These are phyloP conservation scores for Pleurotus platypus DNA, from an alignment of 768 basidiomycete species.

Conservation along the genomic window DNA sequence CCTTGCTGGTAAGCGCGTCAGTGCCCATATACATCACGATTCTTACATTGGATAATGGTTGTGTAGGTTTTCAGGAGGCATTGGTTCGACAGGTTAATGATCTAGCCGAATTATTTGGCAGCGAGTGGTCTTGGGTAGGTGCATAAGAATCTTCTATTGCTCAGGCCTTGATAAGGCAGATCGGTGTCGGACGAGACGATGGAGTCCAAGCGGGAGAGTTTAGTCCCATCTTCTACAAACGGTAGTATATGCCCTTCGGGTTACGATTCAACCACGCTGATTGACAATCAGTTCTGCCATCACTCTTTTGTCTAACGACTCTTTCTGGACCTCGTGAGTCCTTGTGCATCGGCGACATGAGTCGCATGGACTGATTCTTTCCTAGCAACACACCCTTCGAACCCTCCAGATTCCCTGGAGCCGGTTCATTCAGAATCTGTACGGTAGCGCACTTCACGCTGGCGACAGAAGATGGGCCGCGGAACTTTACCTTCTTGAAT, in stretches of 20 bases:
- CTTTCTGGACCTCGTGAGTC: slow-evolving; percentile 55
- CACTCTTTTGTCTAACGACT: slow-evolving; percentile 36
- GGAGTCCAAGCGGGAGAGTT: slow-evolving; percentile 55
- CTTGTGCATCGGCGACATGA: neutral
- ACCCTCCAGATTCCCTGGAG: slow-evolving; percentile 47
- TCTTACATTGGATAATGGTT: neutral
- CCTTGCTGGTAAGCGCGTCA: slow-evolving; percentile 30
- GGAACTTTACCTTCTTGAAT: slow-evolving; percentile 41
- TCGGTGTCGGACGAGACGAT: slow-evolving; percentile 64
- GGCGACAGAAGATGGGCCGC: slow-evolving; percentile 12
- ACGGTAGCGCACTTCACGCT: slow-evolving; percentile 37
- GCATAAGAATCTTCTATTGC: too few species aligned
- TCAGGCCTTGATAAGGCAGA: slow-evolving; percentile 20
- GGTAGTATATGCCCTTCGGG: slow-evolving; percentile 18
- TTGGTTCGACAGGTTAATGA: slow-evolving; percentile 55
- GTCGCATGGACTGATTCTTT: neutral
- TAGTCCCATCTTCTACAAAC: slow-evolving; percentile 59
- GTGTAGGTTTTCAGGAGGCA: slow-evolving; percentile 49
- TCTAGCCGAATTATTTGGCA: slow-evolving; percentile 48
- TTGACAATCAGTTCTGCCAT: slow-evolving; percentile 25
- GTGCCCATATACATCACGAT: too few species aligned
- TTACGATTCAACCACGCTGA: neutral
- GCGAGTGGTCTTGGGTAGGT: slow-evolving; percentile 50
- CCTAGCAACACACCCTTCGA: slow-evolving; percentile 41
- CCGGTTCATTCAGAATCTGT: slow-evolving; percentile 46